Evolutionary conservation across 768 basidiomycete species (phyloP), one percentile per base, ranked within the genome.

Genomic region (Amanita pallidorosea): DNA sequence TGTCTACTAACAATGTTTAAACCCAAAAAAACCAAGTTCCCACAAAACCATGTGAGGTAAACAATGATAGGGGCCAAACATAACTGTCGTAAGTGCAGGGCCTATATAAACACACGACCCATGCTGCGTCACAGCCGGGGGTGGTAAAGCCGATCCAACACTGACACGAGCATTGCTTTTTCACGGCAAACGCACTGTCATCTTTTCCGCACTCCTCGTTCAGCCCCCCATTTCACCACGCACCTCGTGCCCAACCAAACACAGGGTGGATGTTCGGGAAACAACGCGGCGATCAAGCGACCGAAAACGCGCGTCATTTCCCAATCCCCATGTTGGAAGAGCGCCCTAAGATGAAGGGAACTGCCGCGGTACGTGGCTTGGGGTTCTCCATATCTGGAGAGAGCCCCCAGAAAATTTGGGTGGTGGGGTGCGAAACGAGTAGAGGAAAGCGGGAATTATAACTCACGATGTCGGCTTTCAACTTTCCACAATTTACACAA

Each of bases 401-500:
- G 88, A 90, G 88, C 89, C 89, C 88, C 88, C 84, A 90, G 89
- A 91, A 91, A 90, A 85, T 88, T 85, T 85, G 88, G 83, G 81
- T 83, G 76, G 83, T 81, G 82, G 83, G 85, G 86, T 85, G 85
- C 86, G 81, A 88, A 90, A 88, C 85, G 85, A 90, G 85, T 80
- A 81, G 79, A 81, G 79, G 80, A 80, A 81, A 71, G 54, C 58
- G 66, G 70, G 72, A 80, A 77, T 71, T 71, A 66, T 71, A 67
- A 91, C 93, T 90, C 83, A 96, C 93, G 77, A 83, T 84, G 71
- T 97, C 91, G 56, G 88, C 90, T 76, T 96, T 97, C 58, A 98
- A 77, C 70, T 88, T 94, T 65, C 96, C 96, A 67, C 96, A 99
- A 64, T 95, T 94, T 58, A 95, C 89, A 75, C 96, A 99, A 57